Evolutionary conservation across 306 rosid genomes (phyloP).

Genomic region (Acmispon strigosus): DNA sequence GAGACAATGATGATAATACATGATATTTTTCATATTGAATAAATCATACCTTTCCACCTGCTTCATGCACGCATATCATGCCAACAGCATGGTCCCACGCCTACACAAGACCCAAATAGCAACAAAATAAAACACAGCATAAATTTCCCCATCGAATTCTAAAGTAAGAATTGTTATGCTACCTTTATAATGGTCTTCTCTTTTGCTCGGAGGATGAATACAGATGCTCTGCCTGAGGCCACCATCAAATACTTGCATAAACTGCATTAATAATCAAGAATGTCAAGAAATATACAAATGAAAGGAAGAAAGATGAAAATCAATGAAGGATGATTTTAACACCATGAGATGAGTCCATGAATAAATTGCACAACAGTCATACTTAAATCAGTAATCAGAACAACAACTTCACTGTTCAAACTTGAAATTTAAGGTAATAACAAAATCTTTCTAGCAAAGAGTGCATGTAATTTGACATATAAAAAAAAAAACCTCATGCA

Average conservation of each 20-base stretch:
- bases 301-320: background rate
- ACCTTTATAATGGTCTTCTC: constrained; percentile 35
- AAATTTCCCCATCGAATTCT: background rate
- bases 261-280: constrained; percentile 21
- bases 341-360: background rate
- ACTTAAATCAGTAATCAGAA: background rate
- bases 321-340: background rate
- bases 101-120: constrained; percentile 1
- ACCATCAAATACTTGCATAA: constrained; percentile 45
- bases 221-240: constrained; percentile 40
- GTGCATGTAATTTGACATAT: background rate
- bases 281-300: constrained; percentile 14
- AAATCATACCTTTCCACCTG: constrained; percentile 31
- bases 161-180: constrained; percentile 3
- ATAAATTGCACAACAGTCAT: background rate
- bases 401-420: background rate
- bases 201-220: constrained; percentile 30
- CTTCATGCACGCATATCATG: constrained; percentile 35
- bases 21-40: background rate
- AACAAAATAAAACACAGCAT: background rate
- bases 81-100: constrained; percentile 44
- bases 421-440: background rate
- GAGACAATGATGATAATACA: background rate
- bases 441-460: background rate
- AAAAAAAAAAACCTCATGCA: background rate